phyloP scores from a whole-genome alignment of 2,329 filamentous ascomycete genomes.

The Rutstroemia sp. region DNA sequence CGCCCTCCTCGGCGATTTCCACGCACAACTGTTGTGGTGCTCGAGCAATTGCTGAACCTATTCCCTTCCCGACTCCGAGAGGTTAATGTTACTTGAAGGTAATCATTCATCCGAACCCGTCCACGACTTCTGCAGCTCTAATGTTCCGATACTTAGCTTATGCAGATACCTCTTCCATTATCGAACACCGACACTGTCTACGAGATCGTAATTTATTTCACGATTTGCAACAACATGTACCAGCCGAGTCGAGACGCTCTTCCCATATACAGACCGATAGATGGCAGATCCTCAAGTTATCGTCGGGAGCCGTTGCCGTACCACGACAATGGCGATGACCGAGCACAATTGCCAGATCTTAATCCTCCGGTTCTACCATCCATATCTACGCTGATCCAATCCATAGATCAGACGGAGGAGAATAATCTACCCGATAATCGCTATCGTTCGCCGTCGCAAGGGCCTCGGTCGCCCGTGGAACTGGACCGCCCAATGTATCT shows the following conservation, averaged over 20 bases:
- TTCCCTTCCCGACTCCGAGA: background rate
- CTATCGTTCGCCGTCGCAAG: conserved; percentile 5
- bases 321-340: conserved; percentile 5
- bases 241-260: conserved; percentile 4
- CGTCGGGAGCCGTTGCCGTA: conserved; percentile 1
- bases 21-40: background rate
- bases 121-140: background rate
- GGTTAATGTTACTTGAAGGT: conserved; percentile 4
- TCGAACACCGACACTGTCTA: background rate
- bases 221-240: conserved; percentile 3
- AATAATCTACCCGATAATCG: background rate
- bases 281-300: background rate
- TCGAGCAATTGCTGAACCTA: background rate
- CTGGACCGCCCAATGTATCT: conserved; percentile 2
- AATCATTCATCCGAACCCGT: background rate
- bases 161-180: conserved; percentile 6
- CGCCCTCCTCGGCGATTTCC: conserved; percentile 1
- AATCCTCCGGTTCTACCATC: background rate
- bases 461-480: conserved; percentile 1
- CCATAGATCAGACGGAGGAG: conserved; percentile 1
- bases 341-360: conserved; percentile 3
- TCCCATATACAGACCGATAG: conserved; percentile 2
- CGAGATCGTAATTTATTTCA: conserved; percentile 4
- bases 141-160: conserved; percentile 7
- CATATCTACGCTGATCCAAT: conserved; percentile 6